These are phyloP conservation scores for Alternaria novae-zelandiae DNA, from an alignment of 2,329 filamentous ascomycete species.

Conservation along the genomic window DNA sequence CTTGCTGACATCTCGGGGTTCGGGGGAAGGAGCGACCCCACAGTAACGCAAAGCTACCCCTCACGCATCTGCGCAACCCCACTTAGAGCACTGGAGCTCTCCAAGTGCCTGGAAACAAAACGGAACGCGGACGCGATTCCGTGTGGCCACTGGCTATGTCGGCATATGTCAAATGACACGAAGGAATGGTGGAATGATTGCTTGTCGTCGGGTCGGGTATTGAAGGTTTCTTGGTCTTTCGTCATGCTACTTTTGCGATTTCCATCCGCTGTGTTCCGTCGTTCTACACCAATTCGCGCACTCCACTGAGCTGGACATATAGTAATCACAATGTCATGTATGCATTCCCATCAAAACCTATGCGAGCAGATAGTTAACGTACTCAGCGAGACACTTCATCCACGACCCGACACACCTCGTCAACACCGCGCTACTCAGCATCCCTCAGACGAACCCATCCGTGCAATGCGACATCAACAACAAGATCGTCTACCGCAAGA, in stretches of 20 bases:
- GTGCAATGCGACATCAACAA: slow-evolving; percentile 77
- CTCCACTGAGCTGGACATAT: not conserved
- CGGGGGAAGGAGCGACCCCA: slow-evolving; percentile 9
- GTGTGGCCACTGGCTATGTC: slow-evolving; percentile 2
- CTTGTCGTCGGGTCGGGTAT: slow-evolving; percentile 1
- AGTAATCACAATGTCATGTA: slow-evolving; percentile 9
- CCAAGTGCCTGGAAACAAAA: not conserved
- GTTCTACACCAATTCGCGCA: not conserved
- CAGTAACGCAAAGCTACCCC: slow-evolving; percentile 7
- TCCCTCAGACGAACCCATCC: slow-evolving; percentile 84
- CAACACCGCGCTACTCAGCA: slow-evolving; percentile 73
- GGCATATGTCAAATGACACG: slow-evolving; percentile 9
- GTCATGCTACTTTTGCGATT: not conserved
- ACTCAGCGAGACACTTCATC: slow-evolving; percentile 79
- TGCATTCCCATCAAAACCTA: not conserved
- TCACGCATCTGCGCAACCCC: slow-evolving; percentile 7
- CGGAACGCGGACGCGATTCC: slow-evolving; percentile 2
- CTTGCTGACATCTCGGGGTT: not conserved
- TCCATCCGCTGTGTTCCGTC: not conserved
- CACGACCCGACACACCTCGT: slow-evolving; percentile 82
- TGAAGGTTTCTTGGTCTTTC: not conserved
- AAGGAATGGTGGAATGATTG: not conserved
- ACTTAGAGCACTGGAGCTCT: slow-evolving; percentile 1
- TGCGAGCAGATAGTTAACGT: not conserved
- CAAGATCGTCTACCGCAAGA: slow-evolving; percentile 66